phyloP scores from a whole-genome alignment of 305 asterid genomes.

The Rubia tinctorum region DNA sequence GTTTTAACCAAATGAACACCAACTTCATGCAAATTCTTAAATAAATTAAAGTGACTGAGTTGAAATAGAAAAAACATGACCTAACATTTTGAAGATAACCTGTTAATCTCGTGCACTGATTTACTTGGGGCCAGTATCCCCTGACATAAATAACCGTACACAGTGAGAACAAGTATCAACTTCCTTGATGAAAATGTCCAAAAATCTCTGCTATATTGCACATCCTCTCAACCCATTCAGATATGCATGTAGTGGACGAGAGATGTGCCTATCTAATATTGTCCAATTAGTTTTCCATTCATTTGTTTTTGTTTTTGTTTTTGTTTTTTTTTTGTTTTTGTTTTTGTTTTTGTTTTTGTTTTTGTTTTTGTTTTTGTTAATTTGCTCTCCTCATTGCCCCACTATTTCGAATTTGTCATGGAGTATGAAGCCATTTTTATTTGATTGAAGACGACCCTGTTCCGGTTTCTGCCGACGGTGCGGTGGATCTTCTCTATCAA shows the following conservation, averaged over 20 bases:
- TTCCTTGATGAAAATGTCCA: background rate
- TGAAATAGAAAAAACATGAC: too few relatives aligned
- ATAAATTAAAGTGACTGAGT: too few relatives aligned
- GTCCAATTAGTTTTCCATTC: background rate
- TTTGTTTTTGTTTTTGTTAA: too few relatives aligned
- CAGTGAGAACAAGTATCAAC: background rate
- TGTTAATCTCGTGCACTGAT: background rate
- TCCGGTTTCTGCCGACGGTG: background rate
- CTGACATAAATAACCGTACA: background rate
- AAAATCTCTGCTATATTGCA: conserved; percentile 9
- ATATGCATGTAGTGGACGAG: conserved; percentile 1
- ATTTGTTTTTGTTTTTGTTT: background rate
- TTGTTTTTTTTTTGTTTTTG: background rate
- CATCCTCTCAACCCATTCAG: background rate
- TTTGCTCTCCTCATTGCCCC: too few relatives aligned
- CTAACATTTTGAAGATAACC: too few relatives aligned
- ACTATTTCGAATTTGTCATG: background rate
- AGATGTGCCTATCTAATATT: background rate
- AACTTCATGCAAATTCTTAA: too few relatives aligned
- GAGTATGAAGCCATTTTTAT: background rate
- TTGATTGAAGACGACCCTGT: background rate
- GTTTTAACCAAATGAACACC: too few relatives aligned
- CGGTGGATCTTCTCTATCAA: background rate
- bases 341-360: background rate
- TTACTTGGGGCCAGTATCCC: background rate